Evolutionary conservation across 2,329 filamentous ascomycete species (phyloP), one percentile per base, ranked within the genome.

Genomic region (Aspergillus tamarii): DNA sequence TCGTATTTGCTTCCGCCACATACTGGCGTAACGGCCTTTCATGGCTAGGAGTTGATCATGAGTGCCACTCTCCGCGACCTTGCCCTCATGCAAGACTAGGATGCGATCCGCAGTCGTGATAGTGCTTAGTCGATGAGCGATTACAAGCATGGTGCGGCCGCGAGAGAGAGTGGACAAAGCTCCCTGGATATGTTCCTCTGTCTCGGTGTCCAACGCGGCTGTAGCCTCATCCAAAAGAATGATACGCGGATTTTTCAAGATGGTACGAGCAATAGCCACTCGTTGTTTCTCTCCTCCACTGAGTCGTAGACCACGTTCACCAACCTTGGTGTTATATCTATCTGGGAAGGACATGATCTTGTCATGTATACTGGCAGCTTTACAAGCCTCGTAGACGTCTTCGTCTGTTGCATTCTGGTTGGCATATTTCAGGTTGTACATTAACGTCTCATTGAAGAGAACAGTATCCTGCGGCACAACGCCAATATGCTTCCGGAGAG

Each of bases 391-490:
- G 72, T 88, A 91, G 2, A 97, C 89, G 32, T 97, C 89, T 69
- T 94, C 91, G 64, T 96, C 89, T 0, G 91, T 91, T 12, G 91
- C 93, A 32, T 85, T 78, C 50, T 92, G 91, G 67, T 94, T 94
- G 64, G 94, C 93, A 75, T 97, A 97, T 76, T 89, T 91, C 65
- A 97, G 83, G 74, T 97, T 97, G 81, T 96, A 97, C 92, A 97
- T 95, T 67, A 97, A 82, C 1, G 91, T 91, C 77, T 97, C 94
- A 76, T 97, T 97, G 85, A 97, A 97, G 52, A 97, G 84, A 7
- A 96, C 91, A 5, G 94, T 97, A 73, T 99, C 95, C 77, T 99
- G 95, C 1, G 95, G 95, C 8, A 99, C 95, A 50, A 99, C 94
- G 28, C 95, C 95, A 72, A 99, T 97, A 75, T 94, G 91, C 64